phyloP scores from a whole-genome alignment of 1,139 yeast genomes.

The Candida pseudoviswanathii region DNA sequence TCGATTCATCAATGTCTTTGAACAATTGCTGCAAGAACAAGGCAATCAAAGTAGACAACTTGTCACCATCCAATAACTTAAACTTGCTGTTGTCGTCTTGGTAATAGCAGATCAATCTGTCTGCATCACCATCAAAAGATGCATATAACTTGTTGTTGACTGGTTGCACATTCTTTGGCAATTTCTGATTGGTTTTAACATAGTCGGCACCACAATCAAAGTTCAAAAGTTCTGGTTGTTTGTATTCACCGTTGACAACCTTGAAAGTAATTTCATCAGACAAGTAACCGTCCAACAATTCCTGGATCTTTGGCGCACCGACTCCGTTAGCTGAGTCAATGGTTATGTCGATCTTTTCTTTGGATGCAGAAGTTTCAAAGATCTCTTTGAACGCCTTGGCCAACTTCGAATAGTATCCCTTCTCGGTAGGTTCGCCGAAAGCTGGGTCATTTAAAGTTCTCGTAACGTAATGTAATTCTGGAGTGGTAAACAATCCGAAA shows the following conservation, averaged over 20 bases:
- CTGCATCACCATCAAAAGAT: constrained; percentile 98
- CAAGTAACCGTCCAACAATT: constrained; percentile 48
- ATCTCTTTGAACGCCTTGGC: constrained; percentile 41
- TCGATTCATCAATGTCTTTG: constrained; percentile 37
- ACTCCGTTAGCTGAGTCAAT: constrained; percentile 95
- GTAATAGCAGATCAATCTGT: constrained; percentile 86
- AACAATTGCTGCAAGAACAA: constrained; percentile 60
- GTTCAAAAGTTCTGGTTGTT: constrained; percentile 63
- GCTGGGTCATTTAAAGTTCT: constrained; percentile 65
- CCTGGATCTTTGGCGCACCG: constrained; percentile 77
- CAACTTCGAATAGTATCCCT: constrained; percentile 68
- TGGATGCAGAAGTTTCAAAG: constrained; percentile 21
- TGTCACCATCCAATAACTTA: constrained; percentile 88
- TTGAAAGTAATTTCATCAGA: constrained; percentile 40
- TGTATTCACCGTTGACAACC: constrained; percentile 63
- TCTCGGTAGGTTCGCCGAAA: constrained; percentile 53
- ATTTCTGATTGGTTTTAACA: constrained; percentile 83
- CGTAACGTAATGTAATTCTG: constrained; percentile 89
- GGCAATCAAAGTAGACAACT: constrained; percentile 84
- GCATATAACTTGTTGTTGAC: constrained; percentile 57
- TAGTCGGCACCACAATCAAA: constrained; percentile 92
- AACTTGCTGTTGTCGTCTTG: constrained; percentile 51
- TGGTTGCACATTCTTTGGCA: constrained; percentile 63
- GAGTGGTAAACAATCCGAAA: constrained; percentile 82
- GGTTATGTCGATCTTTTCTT: constrained; percentile 48